Evolutionary conservation across 768 basidiomycete species (phyloP).

Genomic region (Antrodiella citrinella): DNA sequence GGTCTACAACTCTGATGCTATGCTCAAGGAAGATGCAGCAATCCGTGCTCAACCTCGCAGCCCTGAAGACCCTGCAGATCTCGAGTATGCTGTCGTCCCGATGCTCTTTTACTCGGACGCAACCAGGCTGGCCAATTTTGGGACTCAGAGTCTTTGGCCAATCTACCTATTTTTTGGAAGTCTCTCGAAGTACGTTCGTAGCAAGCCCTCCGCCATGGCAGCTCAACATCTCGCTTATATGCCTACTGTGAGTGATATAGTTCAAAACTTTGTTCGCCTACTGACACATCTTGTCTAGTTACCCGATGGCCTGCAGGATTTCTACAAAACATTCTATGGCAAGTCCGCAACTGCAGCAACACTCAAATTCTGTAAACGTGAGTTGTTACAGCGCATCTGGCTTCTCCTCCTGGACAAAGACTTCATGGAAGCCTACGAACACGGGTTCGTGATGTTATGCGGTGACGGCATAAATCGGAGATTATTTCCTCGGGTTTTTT

Average conservation of each 20-base stretch:
- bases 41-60: background rate
- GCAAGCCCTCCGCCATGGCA: slow-evolving; percentile 5
- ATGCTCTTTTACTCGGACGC: slow-evolving; percentile 17
- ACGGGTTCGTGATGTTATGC: slow-evolving; percentile 19
- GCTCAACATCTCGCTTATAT: slow-evolving; percentile 16
- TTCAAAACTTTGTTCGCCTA: background rate
- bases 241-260: slow-evolving; percentile 11
- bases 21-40: slow-evolving; percentile 4
- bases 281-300: slow-evolving; percentile 4
- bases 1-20: slow-evolving; percentile 4
- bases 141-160: slow-evolving; percentile 16
- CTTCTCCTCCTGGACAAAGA: slow-evolving; percentile 12
- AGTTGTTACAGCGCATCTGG: slow-evolving; percentile 24
- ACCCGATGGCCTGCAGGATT: slow-evolving; percentile 9
- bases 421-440: slow-evolving; percentile 15
- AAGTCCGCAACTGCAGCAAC: background rate
- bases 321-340: slow-evolving; percentile 3
- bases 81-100: slow-evolving; percentile 4
- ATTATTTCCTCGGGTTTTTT: slow-evolving; percentile 18
- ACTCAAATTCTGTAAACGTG: slow-evolving; percentile 10
- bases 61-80: background rate
- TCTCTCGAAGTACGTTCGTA: slow-evolving; percentile 14
- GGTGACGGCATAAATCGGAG: slow-evolving; percentile 18
- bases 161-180: slow-evolving; percentile 15
- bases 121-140: slow-evolving; percentile 17